phyloP scores from a whole-genome alignment of 1,139 yeast species.

The Suhomyces chickasaworum region DNA sequence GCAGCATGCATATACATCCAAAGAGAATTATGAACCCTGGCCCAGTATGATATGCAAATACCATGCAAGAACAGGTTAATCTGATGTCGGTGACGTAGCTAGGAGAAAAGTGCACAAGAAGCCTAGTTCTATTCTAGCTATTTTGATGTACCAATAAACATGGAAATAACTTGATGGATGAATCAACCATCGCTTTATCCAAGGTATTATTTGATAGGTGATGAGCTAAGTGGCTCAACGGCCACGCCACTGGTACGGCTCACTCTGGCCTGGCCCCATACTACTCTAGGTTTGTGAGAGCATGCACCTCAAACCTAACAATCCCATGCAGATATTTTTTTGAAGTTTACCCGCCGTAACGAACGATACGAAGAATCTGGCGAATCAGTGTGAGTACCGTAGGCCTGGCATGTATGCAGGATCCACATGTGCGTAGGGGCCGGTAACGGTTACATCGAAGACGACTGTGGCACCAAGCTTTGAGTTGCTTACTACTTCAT shows the following conservation, averaged over 20 bases:
- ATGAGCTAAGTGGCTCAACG: not conserved
- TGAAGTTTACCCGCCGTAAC: conserved; percentile 3
- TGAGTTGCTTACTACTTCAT: too few relatives aligned
- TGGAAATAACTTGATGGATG: too few relatives aligned
- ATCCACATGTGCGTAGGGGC: not conserved
- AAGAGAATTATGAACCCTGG: not conserved
- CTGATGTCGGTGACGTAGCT: not conserved
- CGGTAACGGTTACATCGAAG: not conserved
- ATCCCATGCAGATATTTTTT: conserved; percentile 4
- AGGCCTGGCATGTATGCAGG: not conserved
- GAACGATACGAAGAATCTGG: conserved; percentile 8
- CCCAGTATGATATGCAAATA: not conserved
- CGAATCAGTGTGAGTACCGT: conserved; percentile 3
- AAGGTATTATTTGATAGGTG: too few relatives aligned
- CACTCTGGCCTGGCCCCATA: not conserved
- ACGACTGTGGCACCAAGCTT: too few relatives aligned
- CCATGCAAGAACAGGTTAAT: not conserved
- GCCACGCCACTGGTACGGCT: not conserved
- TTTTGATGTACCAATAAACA: too few relatives aligned
- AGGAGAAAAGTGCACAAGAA: not conserved
- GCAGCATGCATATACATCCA: conserved; percentile 2
- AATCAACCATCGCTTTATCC: too few relatives aligned
- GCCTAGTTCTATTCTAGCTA: too few relatives aligned
- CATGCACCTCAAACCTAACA: conserved; percentile 6
- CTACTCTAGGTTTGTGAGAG: not conserved